These are phyloP conservation scores for Rhizoclosmatium globosum DNA, from an alignment of 192 early-diverging fungal genomes.

Conservation along the genomic window DNA sequence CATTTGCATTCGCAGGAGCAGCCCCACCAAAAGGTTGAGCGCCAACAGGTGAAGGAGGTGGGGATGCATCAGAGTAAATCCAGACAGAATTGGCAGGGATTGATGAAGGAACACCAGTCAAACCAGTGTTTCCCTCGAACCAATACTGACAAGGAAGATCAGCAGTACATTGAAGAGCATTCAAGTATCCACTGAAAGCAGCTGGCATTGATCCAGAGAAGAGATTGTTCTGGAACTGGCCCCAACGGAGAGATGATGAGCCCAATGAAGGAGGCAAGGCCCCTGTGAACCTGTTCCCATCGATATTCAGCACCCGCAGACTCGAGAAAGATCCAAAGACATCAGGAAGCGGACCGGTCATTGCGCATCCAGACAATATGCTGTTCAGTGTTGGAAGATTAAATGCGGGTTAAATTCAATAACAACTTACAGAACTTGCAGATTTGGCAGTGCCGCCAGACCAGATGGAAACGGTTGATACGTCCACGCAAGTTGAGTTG, in stretches of 20 bases:
- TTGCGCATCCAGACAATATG: not conserved
- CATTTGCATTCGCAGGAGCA: not conserved
- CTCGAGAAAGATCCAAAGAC: not conserved
- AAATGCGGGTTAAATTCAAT: not conserved
- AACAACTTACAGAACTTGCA: not conserved
- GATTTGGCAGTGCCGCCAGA: not conserved
- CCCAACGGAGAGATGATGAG: not conserved
- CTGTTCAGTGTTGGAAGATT: not conserved
- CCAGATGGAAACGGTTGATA: not conserved
- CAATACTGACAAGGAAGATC: slow-evolving; percentile 1
- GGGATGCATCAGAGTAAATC: not conserved
- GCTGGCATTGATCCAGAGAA: not conserved
- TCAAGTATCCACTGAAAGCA: not conserved
- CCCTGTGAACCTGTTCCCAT: not conserved
- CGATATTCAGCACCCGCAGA: not conserved
- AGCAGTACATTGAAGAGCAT: not conserved
- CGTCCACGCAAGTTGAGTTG: not conserved
- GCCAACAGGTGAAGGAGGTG: not conserved
- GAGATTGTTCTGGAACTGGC: not conserved
- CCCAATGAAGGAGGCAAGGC: not conserved
- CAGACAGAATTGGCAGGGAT: not conserved
- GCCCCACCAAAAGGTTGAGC: not conserved
- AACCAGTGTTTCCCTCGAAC: not conserved
- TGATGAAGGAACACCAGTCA: not conserved
- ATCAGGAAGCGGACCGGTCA: not conserved